phyloP scores from a whole-genome alignment of 805 yeast genomes.

The Barnettozyma californica region DNA sequence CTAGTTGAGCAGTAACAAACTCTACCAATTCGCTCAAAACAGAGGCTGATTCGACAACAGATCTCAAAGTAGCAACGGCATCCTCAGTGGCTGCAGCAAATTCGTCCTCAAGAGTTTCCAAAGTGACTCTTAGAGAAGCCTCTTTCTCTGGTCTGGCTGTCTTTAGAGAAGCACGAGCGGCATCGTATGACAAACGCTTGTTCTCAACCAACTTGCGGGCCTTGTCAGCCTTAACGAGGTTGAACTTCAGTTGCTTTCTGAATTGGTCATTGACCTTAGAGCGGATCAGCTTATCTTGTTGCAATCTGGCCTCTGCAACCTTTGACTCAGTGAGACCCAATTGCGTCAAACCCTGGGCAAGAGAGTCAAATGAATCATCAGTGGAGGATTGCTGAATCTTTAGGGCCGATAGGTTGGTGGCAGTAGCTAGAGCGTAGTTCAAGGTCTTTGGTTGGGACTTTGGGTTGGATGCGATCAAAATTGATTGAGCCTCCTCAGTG shows the following conservation, averaged over 20 bases:
- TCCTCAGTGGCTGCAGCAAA: slow-evolving; percentile 88
- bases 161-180: slow-evolving; percentile 56
- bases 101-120: slow-evolving; percentile 84
- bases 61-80: slow-evolving; percentile 77
- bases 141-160: slow-evolving; percentile 57
- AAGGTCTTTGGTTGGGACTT: slow-evolving; percentile 66
- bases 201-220: slow-evolving; percentile 73
- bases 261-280: slow-evolving; percentile 65
- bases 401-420: slow-evolving; percentile 45
- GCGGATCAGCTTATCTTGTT: slow-evolving; percentile 71
- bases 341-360: slow-evolving; percentile 58
- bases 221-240: slow-evolving; percentile 56
- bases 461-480: slow-evolving; percentile 49
- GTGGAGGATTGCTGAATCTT: slow-evolving; percentile 26
- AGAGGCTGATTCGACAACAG: slow-evolving; percentile 65
- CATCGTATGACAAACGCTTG: slow-evolving; percentile 73
- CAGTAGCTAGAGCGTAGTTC: slow-evolving; percentile 76
- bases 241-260: slow-evolving; percentile 53
- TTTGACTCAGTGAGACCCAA: slow-evolving; percentile 67
- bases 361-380: slow-evolving; percentile 41
- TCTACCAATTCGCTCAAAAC: slow-evolving; percentile 64
- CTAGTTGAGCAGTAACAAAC: slow-evolving; percentile 72
- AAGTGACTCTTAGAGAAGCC: slow-evolving; percentile 66
- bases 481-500: slow-evolving; percentile 80
- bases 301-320: slow-evolving; percentile 76